These are phyloP conservation scores for Ophiocordyceps unilateralis DNA, from an alignment of 2,329 filamentous ascomycete genomes.

Conservation along the genomic window DNA sequence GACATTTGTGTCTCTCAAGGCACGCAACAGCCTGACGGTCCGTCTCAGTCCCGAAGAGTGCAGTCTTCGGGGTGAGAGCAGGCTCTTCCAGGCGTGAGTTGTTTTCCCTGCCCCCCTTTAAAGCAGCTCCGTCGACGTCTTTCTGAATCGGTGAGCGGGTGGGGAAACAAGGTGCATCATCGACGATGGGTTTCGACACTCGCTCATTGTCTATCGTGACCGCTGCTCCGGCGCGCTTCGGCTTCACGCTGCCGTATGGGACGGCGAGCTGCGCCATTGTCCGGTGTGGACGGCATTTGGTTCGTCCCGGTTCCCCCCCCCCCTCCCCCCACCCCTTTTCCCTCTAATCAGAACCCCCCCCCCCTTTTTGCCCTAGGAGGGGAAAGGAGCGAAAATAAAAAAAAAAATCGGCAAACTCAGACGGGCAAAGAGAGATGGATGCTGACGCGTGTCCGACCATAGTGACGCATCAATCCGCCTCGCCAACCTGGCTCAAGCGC, in stretches of 20 bases:
- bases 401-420: no score
- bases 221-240: slow-evolving; percentile 27
- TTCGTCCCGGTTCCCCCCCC: slow-evolving; percentile 13
- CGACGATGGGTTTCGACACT: slow-evolving; percentile 37
- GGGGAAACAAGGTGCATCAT: slow-evolving; percentile 36
- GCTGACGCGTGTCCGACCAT: neutral
- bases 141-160: no score
- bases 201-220: slow-evolving; percentile 36
- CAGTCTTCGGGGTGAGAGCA: slow-evolving; percentile 27
- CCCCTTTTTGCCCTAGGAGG: no score
- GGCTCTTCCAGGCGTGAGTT: slow-evolving; percentile 38
- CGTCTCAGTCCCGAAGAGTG: slow-evolving; percentile 28
- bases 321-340: neutral
- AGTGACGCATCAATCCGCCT: slow-evolving; percentile 36
- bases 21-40: slow-evolving; percentile 26
- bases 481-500: slow-evolving; percentile 32
- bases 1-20: slow-evolving; percentile 39
- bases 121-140: no score
- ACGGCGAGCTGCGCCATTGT: slow-evolving; percentile 34
- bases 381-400: no score
- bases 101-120: no score
- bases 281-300: slow-evolving; percentile 49
- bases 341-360: no score
- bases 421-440: no score
- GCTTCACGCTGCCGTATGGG: slow-evolving; percentile 37